These are phyloP conservation scores for Pseudogymnoascus sp. DNA, from an alignment of 2,329 filamentous ascomycete genomes.

Conservation along the genomic window DNA sequence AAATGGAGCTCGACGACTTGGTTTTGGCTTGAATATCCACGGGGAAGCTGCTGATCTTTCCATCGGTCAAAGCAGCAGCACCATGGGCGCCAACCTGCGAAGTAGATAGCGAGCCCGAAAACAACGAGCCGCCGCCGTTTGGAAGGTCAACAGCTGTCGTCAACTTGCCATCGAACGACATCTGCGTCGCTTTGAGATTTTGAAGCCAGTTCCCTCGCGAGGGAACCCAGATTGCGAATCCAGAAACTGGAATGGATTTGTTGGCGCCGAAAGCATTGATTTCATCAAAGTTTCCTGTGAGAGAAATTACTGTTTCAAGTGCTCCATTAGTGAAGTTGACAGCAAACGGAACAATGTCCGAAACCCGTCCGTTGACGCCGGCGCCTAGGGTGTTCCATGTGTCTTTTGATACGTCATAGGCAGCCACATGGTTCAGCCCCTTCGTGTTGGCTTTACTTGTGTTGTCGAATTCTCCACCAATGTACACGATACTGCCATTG, in stretches of 20 bases:
- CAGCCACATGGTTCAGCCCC: constrained; percentile 67
- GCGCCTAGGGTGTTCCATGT: constrained; percentile 73
- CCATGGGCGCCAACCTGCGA: constrained; percentile 65
- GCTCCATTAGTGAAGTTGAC: constrained; percentile 65
- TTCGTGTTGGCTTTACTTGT: constrained; percentile 51
- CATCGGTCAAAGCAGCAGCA: constrained; percentile 52
- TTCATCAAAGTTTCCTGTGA: constrained; percentile 71
- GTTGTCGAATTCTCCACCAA: constrained; percentile 77
- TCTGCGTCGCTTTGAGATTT: constrained; percentile 58
- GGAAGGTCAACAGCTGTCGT: constrained; percentile 61
- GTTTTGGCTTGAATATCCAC: constrained; percentile 43
- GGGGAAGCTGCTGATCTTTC: constrained; percentile 46
- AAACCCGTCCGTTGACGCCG: constrained; percentile 74
- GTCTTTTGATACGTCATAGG: constrained; percentile 61
- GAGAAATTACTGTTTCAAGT: constrained; percentile 64
- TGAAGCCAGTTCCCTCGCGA: constrained; percentile 80
- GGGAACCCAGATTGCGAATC: constrained; percentile 88
- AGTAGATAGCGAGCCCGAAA: constrained; percentile 75
- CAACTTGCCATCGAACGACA: constrained; percentile 63
- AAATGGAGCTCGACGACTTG: constrained; percentile 30
- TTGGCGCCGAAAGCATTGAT: constrained; percentile 61
- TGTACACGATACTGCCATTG: constrained; percentile 58
- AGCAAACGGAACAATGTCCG: constrained; percentile 63
- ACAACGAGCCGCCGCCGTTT: constrained; percentile 51
- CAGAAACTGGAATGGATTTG: constrained; percentile 51